Base-by-base conservation (phyloP, 306 rosid species). In the Medicago lupulina region DNA sequence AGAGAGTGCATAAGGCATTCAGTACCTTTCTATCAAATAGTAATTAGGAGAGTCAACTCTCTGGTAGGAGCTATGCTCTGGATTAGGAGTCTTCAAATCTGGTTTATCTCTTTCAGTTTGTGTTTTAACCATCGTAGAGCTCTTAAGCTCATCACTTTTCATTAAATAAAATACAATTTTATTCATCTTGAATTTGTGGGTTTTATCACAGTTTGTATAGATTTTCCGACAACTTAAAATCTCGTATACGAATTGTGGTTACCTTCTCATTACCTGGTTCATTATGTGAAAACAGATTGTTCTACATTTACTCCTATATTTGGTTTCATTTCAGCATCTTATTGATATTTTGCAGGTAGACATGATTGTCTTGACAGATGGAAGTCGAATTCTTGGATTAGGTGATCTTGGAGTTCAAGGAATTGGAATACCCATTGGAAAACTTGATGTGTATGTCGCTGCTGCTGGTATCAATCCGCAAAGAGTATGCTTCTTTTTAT, bases 401-500 rank as follows among this genome's bases (percentile, higher is more conserved):
- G 99, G 99, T 74, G 99, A 96, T 75, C 99, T 96, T 78, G 99
- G 99, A 69, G 98, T 96, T 86, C 99, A 96, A 84, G 99, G 99
- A 74, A 96, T 96, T 67, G 99, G 93, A 87, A 96, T 96, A 65
- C 98, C 99, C 50, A 90, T 92, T 46, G 99, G 99, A 68, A 96
- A 96, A 82, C 98, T 96, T 80, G 99, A 96, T 83, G 88, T 96
- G 82, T 96, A 96, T 76, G 99, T 96, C 77, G 98, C 99, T 73
- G 99, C 99, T 47, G 99, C 99, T 74, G 99, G 99, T 41, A 87
- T 96, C 65, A 96, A 90, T 80, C 99, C 99, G 73, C 99, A 86
- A 77, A 90, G 86, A 59, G 99, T 96, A 92, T 79, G 93, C 54
- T 75, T 57, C 75, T 66, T 76, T 79, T 76, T 71, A 67, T 77